These are phyloP conservation scores for Neocallimastix lanati DNA, from an alignment of 192 early-diverging fungal genomes.

Conservation along the genomic window DNA sequence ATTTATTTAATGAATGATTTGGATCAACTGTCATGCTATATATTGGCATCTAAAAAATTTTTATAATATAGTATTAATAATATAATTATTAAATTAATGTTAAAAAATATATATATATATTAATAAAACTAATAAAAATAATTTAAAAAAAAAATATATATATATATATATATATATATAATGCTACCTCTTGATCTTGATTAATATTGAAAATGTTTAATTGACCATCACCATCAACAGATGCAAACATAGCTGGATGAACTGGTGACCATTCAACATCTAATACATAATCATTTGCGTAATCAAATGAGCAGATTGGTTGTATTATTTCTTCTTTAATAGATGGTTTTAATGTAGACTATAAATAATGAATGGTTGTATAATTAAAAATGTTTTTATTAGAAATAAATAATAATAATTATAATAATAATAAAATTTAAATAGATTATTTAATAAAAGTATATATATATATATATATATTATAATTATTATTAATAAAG, in stretches of 20 bases:
- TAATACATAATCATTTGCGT: conserved; percentile 88
- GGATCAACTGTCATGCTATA: conserved; percentile 14
- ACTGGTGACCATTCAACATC: conserved; percentile 94
- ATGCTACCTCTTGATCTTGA: conserved; percentile 58
- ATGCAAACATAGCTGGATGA: conserved; percentile 84
- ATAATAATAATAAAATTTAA: too few relatives aligned
- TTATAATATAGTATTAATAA: too few relatives aligned
- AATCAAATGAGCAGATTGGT: conserved; percentile 72
- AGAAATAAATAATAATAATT: too few relatives aligned
- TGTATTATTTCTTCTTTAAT: conserved; percentile 20
- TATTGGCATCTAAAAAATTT: conserved; percentile 14
- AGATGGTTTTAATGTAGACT: not conserved
- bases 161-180: not conserved
- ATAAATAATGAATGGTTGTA: not conserved
- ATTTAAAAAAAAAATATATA: not conserved
- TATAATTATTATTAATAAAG: too few relatives aligned
- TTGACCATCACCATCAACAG: conserved; percentile 74
- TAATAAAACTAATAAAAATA: too few relatives aligned
- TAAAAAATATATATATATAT: too few relatives aligned
- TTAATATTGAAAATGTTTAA: conserved; percentile 93
- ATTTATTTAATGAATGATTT: conserved; percentile 70
- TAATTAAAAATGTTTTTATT: too few relatives aligned
- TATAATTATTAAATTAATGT: too few relatives aligned
- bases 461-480: too few relatives aligned
- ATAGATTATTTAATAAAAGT: too few relatives aligned